Evolutionary conservation across 345 rosid genomes (phyloP).

Genomic region (Lepidium africanum): DNA sequence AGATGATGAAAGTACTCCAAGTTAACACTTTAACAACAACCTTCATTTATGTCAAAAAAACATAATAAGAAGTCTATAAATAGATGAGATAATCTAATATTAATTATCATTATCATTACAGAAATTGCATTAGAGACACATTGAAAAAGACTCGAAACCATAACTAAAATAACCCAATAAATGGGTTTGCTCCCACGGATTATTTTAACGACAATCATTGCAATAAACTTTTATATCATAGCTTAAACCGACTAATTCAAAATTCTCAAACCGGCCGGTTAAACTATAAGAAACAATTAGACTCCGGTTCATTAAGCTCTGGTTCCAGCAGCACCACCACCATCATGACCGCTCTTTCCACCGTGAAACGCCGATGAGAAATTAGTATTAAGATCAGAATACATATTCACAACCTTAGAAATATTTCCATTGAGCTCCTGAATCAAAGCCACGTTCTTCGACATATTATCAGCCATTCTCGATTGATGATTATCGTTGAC

Average conservation of each 20-base stretch:
- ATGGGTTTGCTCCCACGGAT: constrained; percentile 30
- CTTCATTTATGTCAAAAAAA: constrained; percentile 8
- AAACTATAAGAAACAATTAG: constrained; percentile 4
- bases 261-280: constrained; percentile 24
- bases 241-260: constrained; percentile 3
- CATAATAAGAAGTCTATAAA: neutral
- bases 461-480: constrained; percentile 65
- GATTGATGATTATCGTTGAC: constrained; percentile 93
- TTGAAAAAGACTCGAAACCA: constrained; percentile 25
- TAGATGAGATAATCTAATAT: neutral
- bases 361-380: constrained; percentile 43
- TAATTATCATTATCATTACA: constrained; percentile 5
- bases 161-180: constrained; percentile 28
- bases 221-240: neutral
- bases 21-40: constrained; percentile 16
- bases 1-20: neutral
- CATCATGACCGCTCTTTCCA: constrained; percentile 20
- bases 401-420: constrained; percentile 66
- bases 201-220: constrained; percentile 27
- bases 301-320: constrained; percentile 14
- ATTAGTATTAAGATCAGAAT: constrained; percentile 50
- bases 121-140: constrained; percentile 18
- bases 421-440: constrained; percentile 82
- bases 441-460: constrained; percentile 81
- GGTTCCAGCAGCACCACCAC: constrained; percentile 22